Base-by-base conservation (phyloP, 2,329 filamentous ascomycete genomes). In the Fusarium robinianum region DNA sequence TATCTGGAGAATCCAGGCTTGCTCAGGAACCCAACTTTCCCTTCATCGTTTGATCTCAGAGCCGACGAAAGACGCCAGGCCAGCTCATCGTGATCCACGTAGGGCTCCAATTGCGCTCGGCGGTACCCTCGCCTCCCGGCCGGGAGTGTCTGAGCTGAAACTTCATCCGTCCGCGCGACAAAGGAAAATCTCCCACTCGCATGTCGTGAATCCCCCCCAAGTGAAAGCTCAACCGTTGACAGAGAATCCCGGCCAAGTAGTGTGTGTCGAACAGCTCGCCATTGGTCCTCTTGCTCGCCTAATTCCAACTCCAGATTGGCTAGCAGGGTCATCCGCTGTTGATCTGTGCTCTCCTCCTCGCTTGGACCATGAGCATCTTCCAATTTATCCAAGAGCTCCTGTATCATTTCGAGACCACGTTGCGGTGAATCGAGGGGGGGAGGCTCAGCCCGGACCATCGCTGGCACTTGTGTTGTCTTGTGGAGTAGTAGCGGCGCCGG, bases 291-390 rank as follows among this genome's bases (percentile, higher is more conserved):
- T 58, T 85, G 78, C 51, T 73, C 63, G 1, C 76, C 79, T 74
- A 85, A 80, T 62, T 86, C 83, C 48, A 69, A 70, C 58, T 86
- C 83, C 2, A 86, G 67, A 46, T 81, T 76, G 21, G 79, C 75
- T 2, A 86, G 67, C 3, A 84, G 69, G 22, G 70, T 72, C 44
- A 78, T 65, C 18, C 73, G 69, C 41, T 70, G 66, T 18, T 72
- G 49, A 65, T 73, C 39, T n/a, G n/a, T n/a, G 67, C 68, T 6
- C 60, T 61, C 23, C 30, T 46, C 17, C 34, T 48, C 1, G 64
- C 63, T 10, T 67, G 67, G 22, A 59, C 63, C 66, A 5, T n/a
- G n/a, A n/a, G 70, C 59, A 37, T 72, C 60, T 14, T 80, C 77
- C 7, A 80, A 66, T 24, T 71, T 73, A 46, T 65, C 68, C 14